Percentiles rank a stretch among this genome's conserved stretches.
Evolutionary conservation across 257 asterid genomes (phyloP).

Genomic region (Linderniella brevidens): DNA sequence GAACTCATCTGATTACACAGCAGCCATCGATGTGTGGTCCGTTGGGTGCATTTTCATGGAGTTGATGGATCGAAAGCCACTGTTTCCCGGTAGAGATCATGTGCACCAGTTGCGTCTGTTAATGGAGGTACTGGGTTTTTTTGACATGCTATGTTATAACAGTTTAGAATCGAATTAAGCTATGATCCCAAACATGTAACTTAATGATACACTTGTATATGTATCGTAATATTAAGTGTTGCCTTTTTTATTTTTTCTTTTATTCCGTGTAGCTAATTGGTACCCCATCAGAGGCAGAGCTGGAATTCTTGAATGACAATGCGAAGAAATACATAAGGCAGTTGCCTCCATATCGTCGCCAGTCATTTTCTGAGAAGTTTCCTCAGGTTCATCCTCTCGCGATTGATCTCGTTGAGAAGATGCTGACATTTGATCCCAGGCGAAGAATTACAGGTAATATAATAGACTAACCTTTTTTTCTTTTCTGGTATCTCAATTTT

Average conservation of each 20-base stretch:
- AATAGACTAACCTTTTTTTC: slow-evolving; percentile 5
- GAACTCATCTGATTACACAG: slow-evolving; percentile 85
- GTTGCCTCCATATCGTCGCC: slow-evolving; percentile 61
- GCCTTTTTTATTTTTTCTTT: neutral
- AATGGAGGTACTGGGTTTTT: slow-evolving; percentile 54
- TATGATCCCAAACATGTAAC: too few species aligned
- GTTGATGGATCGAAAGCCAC: slow-evolving; percentile 89
- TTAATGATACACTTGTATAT: too few species aligned
- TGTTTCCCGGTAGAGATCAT: slow-evolving; percentile 95
- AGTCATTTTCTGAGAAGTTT: slow-evolving; percentile 72
- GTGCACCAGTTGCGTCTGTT: slow-evolving; percentile 93
- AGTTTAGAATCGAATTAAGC: too few species aligned
- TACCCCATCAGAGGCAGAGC: slow-evolving; percentile 82
- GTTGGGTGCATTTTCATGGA: slow-evolving; percentile 99
- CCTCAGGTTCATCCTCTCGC: slow-evolving; percentile 88
- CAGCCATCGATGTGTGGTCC: slow-evolving; percentile 98
- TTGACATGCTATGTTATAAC: neutral
- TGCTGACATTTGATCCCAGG: slow-evolving; percentile 92
- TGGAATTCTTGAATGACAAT: slow-evolving; percentile 80
- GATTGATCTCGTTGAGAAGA: slow-evolving; percentile 81
- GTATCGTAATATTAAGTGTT: too few species aligned
- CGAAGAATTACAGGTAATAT: slow-evolving; percentile 87
- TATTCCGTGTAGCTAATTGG: slow-evolving; percentile 63
- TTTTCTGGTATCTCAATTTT: neutral
- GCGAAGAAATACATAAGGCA: slow-evolving; percentile 83